These are phyloP conservation scores for Lepiota venenata DNA, from an alignment of 768 basidiomycete species.

Conservation along the genomic window DNA sequence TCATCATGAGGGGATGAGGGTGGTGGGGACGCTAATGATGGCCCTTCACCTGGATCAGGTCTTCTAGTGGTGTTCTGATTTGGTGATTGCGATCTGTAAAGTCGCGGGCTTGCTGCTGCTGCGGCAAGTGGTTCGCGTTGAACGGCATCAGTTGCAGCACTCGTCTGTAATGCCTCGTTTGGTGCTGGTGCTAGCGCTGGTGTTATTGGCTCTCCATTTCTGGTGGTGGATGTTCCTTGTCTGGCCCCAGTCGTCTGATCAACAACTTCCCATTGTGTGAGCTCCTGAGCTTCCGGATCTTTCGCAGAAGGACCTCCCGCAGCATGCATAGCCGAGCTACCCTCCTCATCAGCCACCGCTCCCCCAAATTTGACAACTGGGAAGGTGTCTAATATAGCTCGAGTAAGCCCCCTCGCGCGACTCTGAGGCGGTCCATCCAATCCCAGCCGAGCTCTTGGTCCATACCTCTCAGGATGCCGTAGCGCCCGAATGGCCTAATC, in stretches of 20 bases:
- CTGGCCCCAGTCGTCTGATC: neutral
- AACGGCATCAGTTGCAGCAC: neutral
- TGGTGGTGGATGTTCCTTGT: neutral
- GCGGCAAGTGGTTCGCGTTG: neutral
- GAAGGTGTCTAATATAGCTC: constrained; percentile 95
- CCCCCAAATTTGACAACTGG: constrained; percentile 84
- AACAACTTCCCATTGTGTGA: constrained; percentile 18
- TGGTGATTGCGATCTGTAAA: neutral
- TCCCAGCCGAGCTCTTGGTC: constrained; percentile 53
- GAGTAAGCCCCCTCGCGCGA: constrained; percentile 80
- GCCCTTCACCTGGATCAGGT: constrained; percentile 16
- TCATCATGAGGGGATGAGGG: constrained; percentile 3
- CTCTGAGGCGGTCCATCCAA: constrained; percentile 47
- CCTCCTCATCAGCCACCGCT: neutral
- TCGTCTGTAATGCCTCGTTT: neutral
- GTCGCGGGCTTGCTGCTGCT: neutral
- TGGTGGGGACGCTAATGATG: neutral
- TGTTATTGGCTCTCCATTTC: neutral
- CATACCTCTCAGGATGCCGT: constrained; percentile 89
- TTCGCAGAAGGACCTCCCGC: constrained; percentile 13
- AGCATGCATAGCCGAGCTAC: neutral
- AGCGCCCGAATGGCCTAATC: constrained; percentile 73
- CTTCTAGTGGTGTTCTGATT: neutral
- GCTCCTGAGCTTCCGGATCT: constrained; percentile 24
- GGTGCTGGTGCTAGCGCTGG: neutral